Conservation (phyloP, 257 asterid genomes). For the Echium plantagineum region DNA sequence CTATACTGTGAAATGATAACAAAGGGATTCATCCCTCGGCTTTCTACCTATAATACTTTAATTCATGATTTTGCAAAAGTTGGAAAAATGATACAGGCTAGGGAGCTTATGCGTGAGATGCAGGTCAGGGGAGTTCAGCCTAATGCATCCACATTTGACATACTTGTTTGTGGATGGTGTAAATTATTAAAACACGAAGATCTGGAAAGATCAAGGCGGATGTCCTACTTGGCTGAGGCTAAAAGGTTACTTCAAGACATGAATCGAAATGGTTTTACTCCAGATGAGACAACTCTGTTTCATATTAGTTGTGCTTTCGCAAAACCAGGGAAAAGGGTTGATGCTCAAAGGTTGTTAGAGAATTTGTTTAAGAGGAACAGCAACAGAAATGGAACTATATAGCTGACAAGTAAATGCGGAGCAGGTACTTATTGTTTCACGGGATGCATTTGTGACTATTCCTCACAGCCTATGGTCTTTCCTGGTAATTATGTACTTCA, state of each 20-base stretch:
- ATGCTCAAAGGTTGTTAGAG: constrained; percentile 49
- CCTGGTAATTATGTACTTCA: neutral
- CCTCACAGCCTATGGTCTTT: neutral
- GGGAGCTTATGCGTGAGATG: constrained; percentile 84
- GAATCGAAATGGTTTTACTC: constrained; percentile 55
- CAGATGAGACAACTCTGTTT: constrained; percentile 50
- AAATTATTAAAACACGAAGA: constrained; percentile 30
- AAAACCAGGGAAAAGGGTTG: constrained; percentile 62
- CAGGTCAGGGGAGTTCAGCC: constrained; percentile 52
- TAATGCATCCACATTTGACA: constrained; percentile 72
- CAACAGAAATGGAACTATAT: constrained; percentile 7
- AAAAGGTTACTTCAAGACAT: constrained; percentile 55
- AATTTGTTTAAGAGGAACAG: constrained; percentile 44
- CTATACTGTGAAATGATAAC: constrained; percentile 86
- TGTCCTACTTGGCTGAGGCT: constrained; percentile 49
- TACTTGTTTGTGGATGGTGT: constrained; percentile 79
- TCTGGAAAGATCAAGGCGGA: constrained; percentile 35
- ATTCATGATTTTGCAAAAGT: constrained; percentile 58
- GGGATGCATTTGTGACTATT: neutral
- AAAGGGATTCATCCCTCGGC: constrained; percentile 64
- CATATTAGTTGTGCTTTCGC: constrained; percentile 51
- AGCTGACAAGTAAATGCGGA: neutral
- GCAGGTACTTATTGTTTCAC: neutral
- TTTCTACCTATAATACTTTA: constrained; percentile 67
- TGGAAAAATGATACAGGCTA: constrained; percentile 84